phyloP scores from a whole-genome alignment of 2,329 filamentous ascomycete species.

The Cladosporium sp. region DNA sequence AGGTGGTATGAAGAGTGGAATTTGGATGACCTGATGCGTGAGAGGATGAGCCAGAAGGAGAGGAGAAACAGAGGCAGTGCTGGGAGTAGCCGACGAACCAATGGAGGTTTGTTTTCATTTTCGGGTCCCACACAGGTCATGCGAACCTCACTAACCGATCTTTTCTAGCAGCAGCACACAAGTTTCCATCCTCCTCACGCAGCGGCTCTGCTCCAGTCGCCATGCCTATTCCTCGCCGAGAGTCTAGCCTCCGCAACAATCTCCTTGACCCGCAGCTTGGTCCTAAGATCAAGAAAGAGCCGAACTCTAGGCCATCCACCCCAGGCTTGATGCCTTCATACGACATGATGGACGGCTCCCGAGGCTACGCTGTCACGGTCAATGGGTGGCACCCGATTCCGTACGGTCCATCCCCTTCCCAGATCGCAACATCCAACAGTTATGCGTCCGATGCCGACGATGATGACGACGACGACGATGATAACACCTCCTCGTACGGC shows the following conservation, averaged over 20 bases:
- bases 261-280: slow-evolving; percentile 29
- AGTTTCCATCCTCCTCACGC: slow-evolving; percentile 17
- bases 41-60: slow-evolving; percentile 73
- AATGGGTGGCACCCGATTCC: slow-evolving; percentile 31
- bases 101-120: slow-evolving; percentile 1
- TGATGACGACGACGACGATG: slow-evolving; percentile 13
- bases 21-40: slow-evolving; percentile 68
- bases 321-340: slow-evolving; percentile 18
- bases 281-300: slow-evolving; percentile 22
- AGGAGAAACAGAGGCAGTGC: slow-evolving; percentile 37
- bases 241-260: slow-evolving; percentile 22
- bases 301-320: slow-evolving; percentile 25
- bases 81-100: slow-evolving; percentile 2
- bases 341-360: slow-evolving; percentile 15
- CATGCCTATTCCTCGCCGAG: slow-evolving; percentile 11
- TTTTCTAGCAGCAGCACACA: neutral
- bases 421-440: slow-evolving; percentile 25
- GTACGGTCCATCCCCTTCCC: slow-evolving; percentile 12
- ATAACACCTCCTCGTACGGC: slow-evolving; percentile 14
- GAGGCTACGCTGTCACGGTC: slow-evolving; percentile 32
- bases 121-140: neutral
- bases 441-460: slow-evolving; percentile 6
- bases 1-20: slow-evolving; percentile 70
- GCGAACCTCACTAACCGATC: slow-evolving; percentile 9
- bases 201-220: slow-evolving; percentile 20